Evolutionary conservation across 2,329 filamentous ascomycete species (phyloP).

Genomic region (Chaetothyriales sp.): DNA sequence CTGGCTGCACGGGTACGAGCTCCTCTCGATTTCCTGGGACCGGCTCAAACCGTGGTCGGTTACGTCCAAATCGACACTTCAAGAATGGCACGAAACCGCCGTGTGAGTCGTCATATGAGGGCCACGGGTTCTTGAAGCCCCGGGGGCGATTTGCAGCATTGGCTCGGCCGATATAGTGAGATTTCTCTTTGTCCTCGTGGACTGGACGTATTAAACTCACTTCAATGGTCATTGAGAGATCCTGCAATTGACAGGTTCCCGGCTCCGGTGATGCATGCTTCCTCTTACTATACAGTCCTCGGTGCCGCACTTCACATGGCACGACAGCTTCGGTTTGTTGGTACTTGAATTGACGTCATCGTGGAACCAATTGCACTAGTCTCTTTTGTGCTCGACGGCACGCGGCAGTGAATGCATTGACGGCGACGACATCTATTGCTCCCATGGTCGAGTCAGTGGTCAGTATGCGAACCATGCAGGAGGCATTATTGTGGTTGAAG

Average conservation of each 20-base stretch:
- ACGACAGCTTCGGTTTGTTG: background rate
- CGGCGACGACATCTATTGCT: background rate
- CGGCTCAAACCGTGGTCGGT: conserved; percentile 25
- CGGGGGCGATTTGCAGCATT: conserved; percentile 23
- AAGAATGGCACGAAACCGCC: conserved; percentile 21
- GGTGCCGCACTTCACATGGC: background rate
- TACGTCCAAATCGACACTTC: conserved; percentile 17
- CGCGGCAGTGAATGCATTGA: background rate
- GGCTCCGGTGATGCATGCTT: background rate
- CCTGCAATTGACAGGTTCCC: background rate
- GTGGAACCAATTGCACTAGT: background rate
- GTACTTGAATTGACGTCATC: background rate
- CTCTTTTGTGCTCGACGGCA: background rate
- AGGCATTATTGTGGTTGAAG: background rate
- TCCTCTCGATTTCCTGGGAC: conserved; percentile 27
- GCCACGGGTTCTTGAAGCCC: conserved; percentile 36
- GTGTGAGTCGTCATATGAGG: conserved; percentile 20
- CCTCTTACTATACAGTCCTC: background rate
- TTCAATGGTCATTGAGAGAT: background rate
- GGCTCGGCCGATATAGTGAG: conserved; percentile 27
- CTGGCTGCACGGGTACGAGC: conserved; percentile 26
- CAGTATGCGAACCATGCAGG: background rate
- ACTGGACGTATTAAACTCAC: background rate
- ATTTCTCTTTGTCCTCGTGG: conserved; percentile 1
- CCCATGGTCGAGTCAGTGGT: background rate